These are phyloP conservation scores for Trematosphaeria pertusa DNA, from an alignment of 2,329 filamentous ascomycete species.

Conservation along the genomic window DNA sequence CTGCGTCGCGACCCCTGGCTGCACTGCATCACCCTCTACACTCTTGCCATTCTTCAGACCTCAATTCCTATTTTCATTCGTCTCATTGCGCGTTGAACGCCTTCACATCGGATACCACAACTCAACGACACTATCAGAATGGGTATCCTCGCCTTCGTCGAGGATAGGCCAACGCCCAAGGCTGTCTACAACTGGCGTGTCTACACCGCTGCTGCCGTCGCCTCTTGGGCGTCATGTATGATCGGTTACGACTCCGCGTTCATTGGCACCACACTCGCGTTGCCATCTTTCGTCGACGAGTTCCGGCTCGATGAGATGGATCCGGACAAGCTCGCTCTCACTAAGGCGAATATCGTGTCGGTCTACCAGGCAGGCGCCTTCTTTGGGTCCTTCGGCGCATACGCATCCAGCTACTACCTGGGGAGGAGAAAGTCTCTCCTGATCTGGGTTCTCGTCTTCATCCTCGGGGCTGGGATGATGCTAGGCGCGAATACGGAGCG, in stretches of 20 bases:
- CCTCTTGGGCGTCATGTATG: slow-evolving; percentile 65
- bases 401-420: slow-evolving; percentile 69
- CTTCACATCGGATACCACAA: too few relatives aligned
- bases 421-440: slow-evolving; percentile 71
- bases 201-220: slow-evolving; percentile 61
- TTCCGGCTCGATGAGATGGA: slow-evolving; percentile 67
- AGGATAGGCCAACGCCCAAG: slow-evolving; percentile 61
- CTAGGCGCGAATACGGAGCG: slow-evolving; percentile 57
- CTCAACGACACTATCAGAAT: too few relatives aligned
- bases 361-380: slow-evolving; percentile 85
- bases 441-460: slow-evolving; percentile 68
- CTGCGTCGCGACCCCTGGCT: too few relatives aligned
- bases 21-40: too few relatives aligned
- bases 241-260: slow-evolving; percentile 75
- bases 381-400: slow-evolving; percentile 69
- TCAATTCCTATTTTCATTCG: slow-evolving; percentile 5
- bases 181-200: slow-evolving; percentile 67
- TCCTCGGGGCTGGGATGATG: slow-evolving; percentile 74
- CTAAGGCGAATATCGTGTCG: slow-evolving; percentile 79
- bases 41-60: too few relatives aligned
- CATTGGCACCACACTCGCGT: slow-evolving; percentile 75
- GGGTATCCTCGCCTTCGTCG: slow-evolving; percentile 44
- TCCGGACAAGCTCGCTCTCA: slow-evolving; percentile 59
- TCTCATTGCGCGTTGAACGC: too few relatives aligned
- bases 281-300: slow-evolving; percentile 72